A percentile compares a stretch with the other conserved stretches of the same genome.
Evolutionary conservation across 192 early-diverging fungal genomes (phyloP).

Genomic region (Backusella luteola): DNA sequence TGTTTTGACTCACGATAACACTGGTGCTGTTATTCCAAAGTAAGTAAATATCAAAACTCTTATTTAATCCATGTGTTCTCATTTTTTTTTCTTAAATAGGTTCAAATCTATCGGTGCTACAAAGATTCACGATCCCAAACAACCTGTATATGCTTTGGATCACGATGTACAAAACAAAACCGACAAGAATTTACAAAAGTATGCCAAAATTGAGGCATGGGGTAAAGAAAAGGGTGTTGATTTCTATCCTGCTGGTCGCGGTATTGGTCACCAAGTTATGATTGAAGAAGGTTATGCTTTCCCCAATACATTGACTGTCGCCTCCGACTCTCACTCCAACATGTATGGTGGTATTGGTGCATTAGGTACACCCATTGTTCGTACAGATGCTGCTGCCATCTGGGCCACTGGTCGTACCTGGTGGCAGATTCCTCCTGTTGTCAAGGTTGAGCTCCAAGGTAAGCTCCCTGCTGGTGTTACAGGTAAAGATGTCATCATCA

Average conservation of each 20-base stretch:
- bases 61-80: conserved; percentile 6
- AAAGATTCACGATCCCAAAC: conserved; percentile 70
- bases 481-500: conserved; percentile 97
- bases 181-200: conserved; percentile 91
- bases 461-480: conserved; percentile 78
- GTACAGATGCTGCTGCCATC: conserved; percentile 97
- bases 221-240: conserved; percentile 76
- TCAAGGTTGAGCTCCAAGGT: conserved; percentile 84
- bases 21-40: conserved; percentile 91
- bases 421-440: conserved; percentile 99
- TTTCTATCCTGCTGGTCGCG: conserved; percentile 95
- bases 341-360: conserved; percentile 98
- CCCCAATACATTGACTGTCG: conserved; percentile 91
- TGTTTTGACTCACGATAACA: conserved; percentile 98
- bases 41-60: conserved; percentile 36
- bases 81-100: conserved; percentile 37
- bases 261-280: conserved; percentile 98
- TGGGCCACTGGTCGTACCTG: conserved; percentile 98
- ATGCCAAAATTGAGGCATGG: conserved; percentile 81
- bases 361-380: conserved; percentile 95
- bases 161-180: conserved; percentile 98
- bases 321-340: conserved; percentile 98
- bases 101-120: conserved; percentile 91
- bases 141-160: conserved; percentile 95
- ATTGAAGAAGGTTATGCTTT: conserved; percentile 97